Base-by-base conservation (phyloP, 345 rosid species). In the Schrenkiella parvula region DNA sequence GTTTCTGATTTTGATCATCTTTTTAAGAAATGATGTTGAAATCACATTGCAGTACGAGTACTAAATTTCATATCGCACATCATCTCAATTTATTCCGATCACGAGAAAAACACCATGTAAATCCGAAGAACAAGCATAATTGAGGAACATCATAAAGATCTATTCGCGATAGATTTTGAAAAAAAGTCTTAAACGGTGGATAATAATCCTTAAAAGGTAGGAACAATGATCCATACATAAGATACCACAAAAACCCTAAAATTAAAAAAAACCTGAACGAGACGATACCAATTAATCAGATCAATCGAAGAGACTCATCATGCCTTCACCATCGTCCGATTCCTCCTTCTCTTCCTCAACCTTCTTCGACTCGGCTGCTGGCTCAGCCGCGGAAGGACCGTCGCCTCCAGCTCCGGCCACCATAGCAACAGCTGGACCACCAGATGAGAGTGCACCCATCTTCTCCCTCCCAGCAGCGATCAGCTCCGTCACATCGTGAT, bases 281-380 rank as follows among this genome's bases (percentile, higher is more conserved):
- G 14, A 13, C 38, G 26, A 46, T 12, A 54, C 34, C 34, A 5
- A 51, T 0, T 38, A 2, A 39, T 2, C 15, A 53, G 12, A 43
- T 42, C 39, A 72, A 18, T 73, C 65, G 1, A 73, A 73, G 42
- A 73, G 77, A 55, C 71, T 2, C 71, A 73, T 64, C 71, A 73
- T 73, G 65, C 66, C 71, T 41, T 2, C 76, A 44, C 44, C 76
- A 52, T 72, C 77, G 14, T 68, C 70, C 0, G 77, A 73, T 6
- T 73, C 77, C 18, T 73, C 66, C 10, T 73, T 65, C 23, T 17
- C 77, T 1, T 65, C 77, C 35, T 73, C 77, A 18, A 73, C 77
- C 66, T 65, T 73, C 38, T 72, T 72, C 50, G 57, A 0, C 0
- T 54, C 71, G 2, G 58, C 42, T 6, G 29, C 59, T 19, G 59